Evolutionary conservation across 352 stramenopile genomes (phyloP).

Genomic region (Phytophthora cactorum): DNA sequence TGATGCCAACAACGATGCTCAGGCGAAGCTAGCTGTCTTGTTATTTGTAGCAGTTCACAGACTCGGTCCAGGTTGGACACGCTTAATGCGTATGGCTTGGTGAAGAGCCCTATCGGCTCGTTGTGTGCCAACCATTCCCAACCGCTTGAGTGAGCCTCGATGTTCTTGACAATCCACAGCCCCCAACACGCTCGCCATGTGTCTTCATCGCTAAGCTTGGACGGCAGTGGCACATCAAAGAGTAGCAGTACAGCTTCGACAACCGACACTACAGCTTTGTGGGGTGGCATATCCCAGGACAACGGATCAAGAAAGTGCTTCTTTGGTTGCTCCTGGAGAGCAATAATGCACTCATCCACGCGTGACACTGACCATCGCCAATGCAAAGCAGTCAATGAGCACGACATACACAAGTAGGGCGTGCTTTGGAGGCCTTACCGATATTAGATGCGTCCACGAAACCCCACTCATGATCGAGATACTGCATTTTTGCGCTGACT

Average conservation of each 20-base stretch:
- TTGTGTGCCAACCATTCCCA: slow-evolving; percentile 76
- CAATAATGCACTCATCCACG: slow-evolving; percentile 67
- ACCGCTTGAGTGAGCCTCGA: slow-evolving; percentile 62
- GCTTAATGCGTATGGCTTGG: slow-evolving; percentile 70
- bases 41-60: slow-evolving; percentile 33
- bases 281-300: slow-evolving; percentile 61
- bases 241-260: slow-evolving; percentile 64
- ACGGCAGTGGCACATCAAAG: slow-evolving; percentile 47
- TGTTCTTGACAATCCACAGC: slow-evolving; percentile 82
- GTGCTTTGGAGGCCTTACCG: slow-evolving; percentile 31
- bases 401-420: not conserved
- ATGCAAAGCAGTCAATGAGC: not conserved
- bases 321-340: slow-evolving; percentile 60
- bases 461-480: slow-evolving; percentile 51
- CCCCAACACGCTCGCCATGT: slow-evolving; percentile 61
- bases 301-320: slow-evolving; percentile 69
- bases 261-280: slow-evolving; percentile 49
- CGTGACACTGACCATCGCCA: slow-evolving; percentile 42
- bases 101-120: slow-evolving; percentile 71
- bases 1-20: slow-evolving; percentile 59
- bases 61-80: slow-evolving; percentile 45
- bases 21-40: slow-evolving; percentile 21
- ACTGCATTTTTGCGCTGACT: slow-evolving; percentile 45
- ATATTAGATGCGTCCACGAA: slow-evolving; percentile 66
- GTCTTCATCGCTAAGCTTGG: slow-evolving; percentile 30